Base-by-base conservation (phyloP, 1,139 yeast genomes). In the Saccharomyces hybrid region DNA sequence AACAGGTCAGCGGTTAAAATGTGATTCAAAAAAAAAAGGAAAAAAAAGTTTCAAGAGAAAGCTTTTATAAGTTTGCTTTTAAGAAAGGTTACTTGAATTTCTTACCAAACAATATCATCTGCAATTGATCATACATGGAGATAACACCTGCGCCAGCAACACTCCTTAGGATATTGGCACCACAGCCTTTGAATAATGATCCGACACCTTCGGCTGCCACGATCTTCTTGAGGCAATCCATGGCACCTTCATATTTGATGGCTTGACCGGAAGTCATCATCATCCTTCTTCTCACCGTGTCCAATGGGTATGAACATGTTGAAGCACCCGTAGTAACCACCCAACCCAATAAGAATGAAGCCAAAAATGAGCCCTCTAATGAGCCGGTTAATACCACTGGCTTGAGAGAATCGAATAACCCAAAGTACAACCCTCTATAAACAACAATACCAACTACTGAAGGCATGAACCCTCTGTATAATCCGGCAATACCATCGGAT, bases 191-290 rank as follows among this genome's bases (percentile, higher is more conserved):
- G 85, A 84, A 85, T 75, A 85, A 78, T 62, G 90, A 83, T 57
- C 70, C 68, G 64, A 81, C 73, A 78, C 90, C 90, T 77, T 84
- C 89, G 65, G 82, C 80, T 65, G 86, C 86, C 65, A 84, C 84
- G 71, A 85, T 83, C 78, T 82, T 75, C 64, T 70, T 72, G 83
- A 83, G 82, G 67, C 88, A 86, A 72, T 84, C 88, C 73, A 83
- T 74, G 60, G 89, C 84, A 72, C 86, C 83, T 74, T 79, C 76
- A 81, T 84, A 85, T 77, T 84, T 83, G 69, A 82, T 85, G 70
- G 86, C 88, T 75, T 84, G 86, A 72, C 88, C 88, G 62, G 89
- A 84, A 62, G 90, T 85, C 88, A 85, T 85, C 90, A 84, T 84
- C 90, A 84, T 85, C 79, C 90, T 84, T 81, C 90, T 84, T 81